Base-by-base conservation (phyloP, 192 early-diverging fungal species). In the Backusella morwellensis region DNA sequence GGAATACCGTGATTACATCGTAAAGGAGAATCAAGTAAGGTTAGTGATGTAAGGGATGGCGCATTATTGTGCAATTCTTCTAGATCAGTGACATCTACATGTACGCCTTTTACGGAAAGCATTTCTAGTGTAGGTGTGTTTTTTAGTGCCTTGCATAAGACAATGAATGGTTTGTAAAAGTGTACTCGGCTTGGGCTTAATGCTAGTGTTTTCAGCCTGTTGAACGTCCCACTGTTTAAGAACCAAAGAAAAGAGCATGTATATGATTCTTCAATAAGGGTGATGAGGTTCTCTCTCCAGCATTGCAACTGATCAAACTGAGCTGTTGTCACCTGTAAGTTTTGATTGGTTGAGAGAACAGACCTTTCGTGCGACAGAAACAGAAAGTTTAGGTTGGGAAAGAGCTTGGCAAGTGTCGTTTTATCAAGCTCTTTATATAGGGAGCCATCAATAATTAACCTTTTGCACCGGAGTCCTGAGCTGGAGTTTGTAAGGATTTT, bases 231-330 rank as follows among this genome's bases (percentile, higher is more conserved):
- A 29, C 56, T 63, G 21, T 29, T 63, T 26, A 63, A 63, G 12
- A 63, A 26, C 56, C 8, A 11, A 63, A 63, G 21, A 26, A 63
- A 63, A 4, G 56, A 63, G n/a, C 56, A 26, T 63, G 56, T 63
- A 63, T 63, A 63, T 26, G 56, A 63, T 63, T 63, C 56, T 29
- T 63, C 56, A 63, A 63, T 63, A 26, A 63, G 56, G 6, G 56
- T 32, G 23, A 26, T 29, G 11, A 63, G 26, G 12, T 63, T 63
- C 7, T 26, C 56, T 63, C 56, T 63, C 56, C 56, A 63, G 23
- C 56, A 63, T n/a, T 63, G 56, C 9, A 63, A 29, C 0, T 63
- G 56, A 23, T 23, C 26, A 29, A 15, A 3, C 26, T 63, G 56
- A 12, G 56, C 4, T 14, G 56, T 63, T 12, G 23, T 29, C 11